These are phyloP conservation scores for Xylariales sp. DNA, from an alignment of 2,329 filamentous ascomycete species.

Conservation along the genomic window DNA sequence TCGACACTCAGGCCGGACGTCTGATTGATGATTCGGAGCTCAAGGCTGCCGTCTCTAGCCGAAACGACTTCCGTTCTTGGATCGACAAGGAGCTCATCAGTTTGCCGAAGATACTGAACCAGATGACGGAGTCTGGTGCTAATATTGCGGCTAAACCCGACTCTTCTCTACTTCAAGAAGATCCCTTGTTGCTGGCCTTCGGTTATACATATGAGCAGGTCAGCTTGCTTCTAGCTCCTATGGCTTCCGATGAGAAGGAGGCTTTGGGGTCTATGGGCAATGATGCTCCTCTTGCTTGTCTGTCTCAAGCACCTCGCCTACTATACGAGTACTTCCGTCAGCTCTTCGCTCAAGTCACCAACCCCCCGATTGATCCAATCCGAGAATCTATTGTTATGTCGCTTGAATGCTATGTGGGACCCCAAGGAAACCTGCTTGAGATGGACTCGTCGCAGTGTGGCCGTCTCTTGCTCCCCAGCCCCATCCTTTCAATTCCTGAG, in stretches of 20 bases:
- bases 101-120: slow-evolving; percentile 67
- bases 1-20: slow-evolving; percentile 82
- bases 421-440: slow-evolving; percentile 90
- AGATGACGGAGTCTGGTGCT: slow-evolving; percentile 47
- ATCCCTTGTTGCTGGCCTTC: slow-evolving; percentile 78
- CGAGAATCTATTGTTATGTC: slow-evolving; percentile 98
- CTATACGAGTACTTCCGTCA: slow-evolving; percentile 97
- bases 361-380: slow-evolving; percentile 95
- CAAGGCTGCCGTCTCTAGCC: slow-evolving; percentile 80
- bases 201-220: slow-evolving; percentile 96
- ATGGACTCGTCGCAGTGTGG: slow-evolving; percentile 89
- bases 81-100: slow-evolving; percentile 80
- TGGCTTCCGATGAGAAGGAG: slow-evolving; percentile 97
- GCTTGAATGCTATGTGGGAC: slow-evolving; percentile 90
- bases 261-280: slow-evolving; percentile 97
- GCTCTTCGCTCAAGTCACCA: slow-evolving; percentile 96
- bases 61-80: slow-evolving; percentile 86
- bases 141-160: slow-evolving; percentile 67
- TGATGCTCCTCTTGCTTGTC: slow-evolving; percentile 85
- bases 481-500: slow-evolving; percentile 82
- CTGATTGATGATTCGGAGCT: slow-evolving; percentile 93
- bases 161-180: slow-evolving; percentile 70
- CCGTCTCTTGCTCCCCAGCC: slow-evolving; percentile 79
- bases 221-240: slow-evolving; percentile 83
- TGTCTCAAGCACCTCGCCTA: slow-evolving; percentile 83